phyloP scores from a whole-genome alignment of 352 stramenopile species.

The Peronosclerospora sorghi region DNA sequence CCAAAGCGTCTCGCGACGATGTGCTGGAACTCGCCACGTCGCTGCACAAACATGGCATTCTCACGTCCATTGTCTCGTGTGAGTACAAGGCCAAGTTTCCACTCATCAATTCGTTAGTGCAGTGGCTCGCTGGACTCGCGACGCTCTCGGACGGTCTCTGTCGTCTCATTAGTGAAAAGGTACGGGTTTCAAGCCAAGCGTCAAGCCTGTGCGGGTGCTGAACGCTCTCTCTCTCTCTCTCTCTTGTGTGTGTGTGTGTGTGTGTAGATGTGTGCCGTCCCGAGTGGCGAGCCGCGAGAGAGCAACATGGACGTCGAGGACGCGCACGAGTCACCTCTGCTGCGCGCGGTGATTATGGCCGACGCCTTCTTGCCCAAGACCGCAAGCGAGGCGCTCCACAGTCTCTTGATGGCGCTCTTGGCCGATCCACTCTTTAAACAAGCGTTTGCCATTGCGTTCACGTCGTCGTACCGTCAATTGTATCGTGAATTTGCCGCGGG shows the following conservation, averaged over 20 bases:
- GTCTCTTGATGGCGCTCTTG: constrained; percentile 92
- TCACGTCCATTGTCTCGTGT: constrained; percentile 68
- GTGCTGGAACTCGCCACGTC: constrained; percentile 58
- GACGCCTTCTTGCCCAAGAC: constrained; percentile 76
- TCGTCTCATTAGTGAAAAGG: constrained; percentile 74
- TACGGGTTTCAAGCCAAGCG: too few species aligned
- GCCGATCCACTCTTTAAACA: constrained; percentile 95
- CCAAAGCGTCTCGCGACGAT: constrained; percentile 55
- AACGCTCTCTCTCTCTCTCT: too few species aligned
- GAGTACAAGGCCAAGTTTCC: constrained; percentile 62
- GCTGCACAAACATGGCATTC: constrained; percentile 56
- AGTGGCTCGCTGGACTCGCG: constrained; percentile 72
- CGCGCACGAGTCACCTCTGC: constrained; percentile 40
- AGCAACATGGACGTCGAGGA: constrained; percentile 31
- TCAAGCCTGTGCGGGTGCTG: too few species aligned
- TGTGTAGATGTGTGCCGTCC: constrained; percentile 27
- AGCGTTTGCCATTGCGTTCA: constrained; percentile 91
- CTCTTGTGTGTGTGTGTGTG: too few species aligned
- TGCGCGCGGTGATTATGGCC: constrained; percentile 71
- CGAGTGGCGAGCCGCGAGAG: constrained; percentile 26
- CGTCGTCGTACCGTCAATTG: constrained; percentile 85
- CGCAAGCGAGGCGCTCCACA: constrained; percentile 79
- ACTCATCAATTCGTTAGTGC: constrained; percentile 57
- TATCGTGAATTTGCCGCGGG: constrained; percentile 69
- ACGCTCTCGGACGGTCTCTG: constrained; percentile 75